Conservation (phyloP, 2,329 filamentous ascomycete species). For the Alternaria triticimaculans region DNA sequence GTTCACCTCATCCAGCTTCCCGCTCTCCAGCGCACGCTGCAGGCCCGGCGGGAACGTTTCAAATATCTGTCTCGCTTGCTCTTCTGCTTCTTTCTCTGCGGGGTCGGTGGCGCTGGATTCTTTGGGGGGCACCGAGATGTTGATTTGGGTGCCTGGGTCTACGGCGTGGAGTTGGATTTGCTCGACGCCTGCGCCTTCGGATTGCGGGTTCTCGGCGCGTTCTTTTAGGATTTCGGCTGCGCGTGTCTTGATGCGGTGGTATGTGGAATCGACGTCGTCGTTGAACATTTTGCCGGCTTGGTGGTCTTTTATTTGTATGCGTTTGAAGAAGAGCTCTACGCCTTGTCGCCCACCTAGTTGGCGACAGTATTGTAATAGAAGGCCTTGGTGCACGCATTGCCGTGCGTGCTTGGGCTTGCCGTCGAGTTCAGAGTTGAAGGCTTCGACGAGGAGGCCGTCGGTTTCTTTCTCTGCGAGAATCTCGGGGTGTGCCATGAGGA, state of each 20-base stretch:
- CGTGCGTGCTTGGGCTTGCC: conserved; percentile 76
- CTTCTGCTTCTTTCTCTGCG: conserved; percentile 67
- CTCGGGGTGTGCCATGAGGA: conserved; percentile 77
- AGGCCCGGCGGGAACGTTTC: conserved; percentile 83
- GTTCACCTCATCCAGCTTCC: conserved; percentile 87
- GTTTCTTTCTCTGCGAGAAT: conserved; percentile 86
- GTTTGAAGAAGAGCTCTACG: conserved; percentile 92
- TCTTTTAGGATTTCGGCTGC: conserved; percentile 74
- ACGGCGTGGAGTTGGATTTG: conserved; percentile 98
- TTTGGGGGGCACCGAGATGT: conserved; percentile 78
- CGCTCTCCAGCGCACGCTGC: conserved; percentile 82
- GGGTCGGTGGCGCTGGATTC: conserved; percentile 47
- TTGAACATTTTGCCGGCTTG: conserved; percentile 89
- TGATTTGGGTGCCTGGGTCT: conserved; percentile 84
- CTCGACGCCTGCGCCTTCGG: conserved; percentile 72
- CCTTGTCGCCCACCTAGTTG: conserved; percentile 88
- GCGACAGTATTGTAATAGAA: conserved; percentile 93
- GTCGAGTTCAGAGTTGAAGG: conserved; percentile 86
- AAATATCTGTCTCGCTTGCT: conserved; percentile 73
- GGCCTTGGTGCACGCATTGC: conserved; percentile 90
- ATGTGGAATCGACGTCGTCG: conserved; percentile 91
- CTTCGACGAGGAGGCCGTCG: conserved; percentile 87
- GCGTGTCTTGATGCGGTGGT: conserved; percentile 78
- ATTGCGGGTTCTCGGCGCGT: conserved; percentile 56
- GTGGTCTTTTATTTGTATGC: conserved; percentile 87